These are phyloP conservation scores for Boletus vinaceobasis DNA, from an alignment of 768 basidiomycete genomes.

Conservation along the genomic window DNA sequence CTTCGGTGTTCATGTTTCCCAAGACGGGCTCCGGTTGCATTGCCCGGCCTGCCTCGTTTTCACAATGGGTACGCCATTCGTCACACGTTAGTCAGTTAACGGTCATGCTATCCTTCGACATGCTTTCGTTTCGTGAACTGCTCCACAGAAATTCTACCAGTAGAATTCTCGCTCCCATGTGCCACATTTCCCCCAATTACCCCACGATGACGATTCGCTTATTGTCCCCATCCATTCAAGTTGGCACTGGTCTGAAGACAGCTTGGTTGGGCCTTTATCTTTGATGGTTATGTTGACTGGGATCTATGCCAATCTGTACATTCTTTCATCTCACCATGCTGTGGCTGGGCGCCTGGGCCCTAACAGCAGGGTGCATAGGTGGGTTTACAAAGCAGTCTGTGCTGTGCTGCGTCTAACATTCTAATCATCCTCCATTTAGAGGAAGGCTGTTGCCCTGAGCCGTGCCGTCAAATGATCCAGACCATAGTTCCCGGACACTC, in stretches of 20 bases:
- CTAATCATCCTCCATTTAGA: conserved; percentile 29
- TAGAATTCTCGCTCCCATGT: conserved; percentile 6
- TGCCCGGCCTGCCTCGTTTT: conserved; percentile 22
- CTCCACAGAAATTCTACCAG: conserved; percentile 16
- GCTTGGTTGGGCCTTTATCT: conserved; percentile 6
- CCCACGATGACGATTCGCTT: conserved; percentile 21
- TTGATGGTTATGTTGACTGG: background rate
- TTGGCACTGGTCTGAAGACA: background rate
- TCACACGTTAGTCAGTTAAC: conserved; percentile 15
- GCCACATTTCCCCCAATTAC: conserved; percentile 11
- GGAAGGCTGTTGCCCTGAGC: conserved; percentile 32
- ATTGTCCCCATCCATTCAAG: background rate
- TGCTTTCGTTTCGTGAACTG: conserved; percentile 3
- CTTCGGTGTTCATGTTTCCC: conserved; percentile 15
- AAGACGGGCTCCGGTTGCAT: conserved; percentile 12
- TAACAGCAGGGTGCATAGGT: conserved; percentile 6
- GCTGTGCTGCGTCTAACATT: conserved; percentile 30
- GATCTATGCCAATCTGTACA: conserved; percentile 6
- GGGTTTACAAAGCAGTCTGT: conserved; percentile 16
- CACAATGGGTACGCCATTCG: conserved; percentile 4
- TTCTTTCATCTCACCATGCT: conserved; percentile 17
- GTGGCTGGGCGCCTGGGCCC: conserved; percentile 18
- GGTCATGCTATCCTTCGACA: conserved; percentile 6
- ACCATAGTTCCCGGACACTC: conserved; percentile 29
- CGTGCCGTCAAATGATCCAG: conserved; percentile 31